These are phyloP conservation scores for Crithidia acanthocephali DNA, from an alignment of 208 protist species.

Conservation along the genomic window DNA sequence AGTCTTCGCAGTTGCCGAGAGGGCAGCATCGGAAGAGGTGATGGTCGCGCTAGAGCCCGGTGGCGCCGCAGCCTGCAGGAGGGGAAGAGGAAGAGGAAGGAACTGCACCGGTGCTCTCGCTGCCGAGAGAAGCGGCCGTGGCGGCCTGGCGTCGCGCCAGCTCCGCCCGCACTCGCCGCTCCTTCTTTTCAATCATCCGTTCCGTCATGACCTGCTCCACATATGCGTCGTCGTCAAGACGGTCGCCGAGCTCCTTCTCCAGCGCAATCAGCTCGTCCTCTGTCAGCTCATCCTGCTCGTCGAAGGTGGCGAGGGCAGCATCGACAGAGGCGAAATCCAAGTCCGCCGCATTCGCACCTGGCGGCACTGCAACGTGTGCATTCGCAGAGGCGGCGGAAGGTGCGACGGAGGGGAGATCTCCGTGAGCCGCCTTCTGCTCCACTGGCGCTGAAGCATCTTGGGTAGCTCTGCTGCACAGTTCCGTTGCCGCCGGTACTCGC, in stretches of 20 bases:
- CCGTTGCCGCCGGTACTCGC: no score
- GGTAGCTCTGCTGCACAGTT: not conserved
- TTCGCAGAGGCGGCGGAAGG: not conserved
- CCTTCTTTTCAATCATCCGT: constrained; percentile 86
- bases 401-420: not conserved
- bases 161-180: constrained; percentile 60
- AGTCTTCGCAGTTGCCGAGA: not conserved
- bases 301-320: constrained; percentile 57
- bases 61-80: no score
- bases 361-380: not conserved
- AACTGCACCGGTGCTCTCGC: no score
- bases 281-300: constrained; percentile 79
- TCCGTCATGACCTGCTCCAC: constrained; percentile 83
- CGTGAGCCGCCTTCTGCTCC: no score
- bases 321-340: constrained; percentile 26
- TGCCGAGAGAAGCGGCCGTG: not conserved
- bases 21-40: no score
- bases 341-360: not conserved
- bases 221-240: constrained; percentile 71
- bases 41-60: no score
- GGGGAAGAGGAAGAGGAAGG: no score
- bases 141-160: constrained; percentile 25
- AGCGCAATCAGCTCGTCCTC: constrained; percentile 84
- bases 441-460: not conserved
- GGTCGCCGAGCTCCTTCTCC: constrained; percentile 70